Evolutionary conservation across 345 rosid species (phyloP), one percentile per base, ranked within the genome.

Genomic region (Microcos paniculata): DNA sequence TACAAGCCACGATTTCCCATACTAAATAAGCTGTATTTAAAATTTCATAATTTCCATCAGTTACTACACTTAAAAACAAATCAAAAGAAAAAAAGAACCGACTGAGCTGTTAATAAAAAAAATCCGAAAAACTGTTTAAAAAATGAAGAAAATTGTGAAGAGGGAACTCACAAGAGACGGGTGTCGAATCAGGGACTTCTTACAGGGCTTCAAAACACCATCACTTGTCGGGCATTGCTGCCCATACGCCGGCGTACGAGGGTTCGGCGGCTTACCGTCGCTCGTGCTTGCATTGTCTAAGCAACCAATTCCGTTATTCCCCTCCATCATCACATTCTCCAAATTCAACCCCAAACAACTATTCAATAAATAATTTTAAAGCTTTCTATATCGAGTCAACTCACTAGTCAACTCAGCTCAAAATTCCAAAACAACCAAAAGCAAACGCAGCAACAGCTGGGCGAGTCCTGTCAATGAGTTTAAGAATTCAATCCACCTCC

Each of bases 251-350:
- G 80, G 71, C 48, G 84, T 38, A 46, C 84, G 77, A 52, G 97
- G 97, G 67, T 84, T 89, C 46, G 96, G 96, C 78, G 94, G 96
- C 80, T 76, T 82, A 18, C 89, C 93, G 77, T 86, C 87, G 69
- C 91, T 78, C 59, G 92, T 77, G 56, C 91, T 83, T 70, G 87
- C 90, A 75, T 86, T 89, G 45, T 82, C 88, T 31, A 81, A 79
- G 67, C 70, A 77, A 77, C 69, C 79, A 70, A 71, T 67, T 43
- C 77, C 91, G 77, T 87, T 78, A 76, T 84, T 78, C 55, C 49
- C 90, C 35, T 94, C 94, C 97, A 92, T 94, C 91, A 77, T 84
- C 84, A 79, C 82, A 79, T 79, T 64, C 78, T 71, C 75, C 72
- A 16, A 48, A 59, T 38, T 18, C 66, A 59, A 58, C 53, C 51